A percentile compares a stretch with the other conserved stretches of the same genome.
Conservation (phyloP, 305 asterid genomes). For the Rubia occidens region DNA sequence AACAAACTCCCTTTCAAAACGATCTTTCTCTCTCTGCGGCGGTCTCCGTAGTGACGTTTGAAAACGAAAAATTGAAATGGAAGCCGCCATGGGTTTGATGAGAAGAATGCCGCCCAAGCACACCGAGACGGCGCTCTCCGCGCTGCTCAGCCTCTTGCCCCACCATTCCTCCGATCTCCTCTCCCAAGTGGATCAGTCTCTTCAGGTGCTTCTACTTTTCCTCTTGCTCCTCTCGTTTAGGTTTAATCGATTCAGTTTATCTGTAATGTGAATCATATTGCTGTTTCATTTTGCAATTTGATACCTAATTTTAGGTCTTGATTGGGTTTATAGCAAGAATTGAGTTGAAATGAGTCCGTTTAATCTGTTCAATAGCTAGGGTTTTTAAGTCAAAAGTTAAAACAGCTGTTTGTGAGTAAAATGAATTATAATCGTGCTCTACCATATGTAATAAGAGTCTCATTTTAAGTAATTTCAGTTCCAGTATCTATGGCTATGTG, state of each 20-base stretch:
- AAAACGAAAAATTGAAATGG: conserved; percentile 35
- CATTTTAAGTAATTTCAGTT: no score
- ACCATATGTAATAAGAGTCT: no score
- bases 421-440: no score
- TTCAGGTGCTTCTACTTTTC: conserved; percentile 42
- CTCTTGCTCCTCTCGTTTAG: neutral
- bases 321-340: neutral
- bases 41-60: conserved; percentile 1
- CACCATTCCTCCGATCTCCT: conserved; percentile 91
- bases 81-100: conserved; percentile 98
- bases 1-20: neutral
- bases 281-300: neutral
- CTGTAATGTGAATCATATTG: neutral
- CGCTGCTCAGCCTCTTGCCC: conserved; percentile 82
- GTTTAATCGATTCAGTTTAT: neutral
- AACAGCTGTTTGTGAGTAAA: no score
- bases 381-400: no score
- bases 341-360: conserved; percentile 1
- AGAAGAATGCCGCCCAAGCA: conserved; percentile 91
- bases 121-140: conserved; percentile 73
- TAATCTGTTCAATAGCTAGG: neutral
- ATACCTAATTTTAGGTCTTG: neutral
- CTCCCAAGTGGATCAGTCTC: conserved; percentile 95
- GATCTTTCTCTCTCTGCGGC: neutral
- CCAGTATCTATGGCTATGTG: neutral